These are phyloP conservation scores for Odonthalia washingtoniensis DNA, from an alignment of 31 red algal genomes.

Conservation along the genomic window DNA sequence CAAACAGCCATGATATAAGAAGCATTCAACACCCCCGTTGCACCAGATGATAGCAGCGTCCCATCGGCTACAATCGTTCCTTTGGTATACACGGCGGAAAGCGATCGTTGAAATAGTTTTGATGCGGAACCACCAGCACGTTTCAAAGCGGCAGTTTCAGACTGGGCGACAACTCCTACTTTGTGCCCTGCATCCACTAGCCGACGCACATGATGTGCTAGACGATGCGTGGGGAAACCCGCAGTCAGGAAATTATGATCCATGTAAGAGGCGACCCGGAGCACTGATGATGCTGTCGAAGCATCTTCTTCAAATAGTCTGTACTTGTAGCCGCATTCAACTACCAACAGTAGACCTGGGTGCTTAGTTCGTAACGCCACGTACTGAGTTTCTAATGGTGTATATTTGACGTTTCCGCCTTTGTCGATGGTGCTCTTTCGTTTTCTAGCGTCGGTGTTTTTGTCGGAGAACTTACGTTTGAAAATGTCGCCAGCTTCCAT, in stretches of 20 bases:
- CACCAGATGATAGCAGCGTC: conserved; percentile 25
- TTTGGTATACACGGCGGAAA: conserved; percentile 70
- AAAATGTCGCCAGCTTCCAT: conserved; percentile 68
- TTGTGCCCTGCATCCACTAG: conserved; percentile 78
- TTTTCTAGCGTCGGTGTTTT: conserved; percentile 27
- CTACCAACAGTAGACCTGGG: conserved; percentile 70
- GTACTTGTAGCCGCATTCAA: conserved; percentile 86
- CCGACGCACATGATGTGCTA: conserved; percentile 73
- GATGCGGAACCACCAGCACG: conserved; percentile 56
- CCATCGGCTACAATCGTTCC: conserved; percentile 69
- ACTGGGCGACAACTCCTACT: conserved; percentile 79
- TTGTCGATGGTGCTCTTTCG: neutral
- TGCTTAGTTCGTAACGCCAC: conserved; percentile 60
- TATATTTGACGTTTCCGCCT: conserved; percentile 51
- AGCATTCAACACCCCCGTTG: neutral
- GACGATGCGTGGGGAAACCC: conserved; percentile 59
- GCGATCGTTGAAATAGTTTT: conserved; percentile 54
- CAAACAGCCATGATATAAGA: conserved; percentile 57
- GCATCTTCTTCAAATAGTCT: conserved; percentile 84
- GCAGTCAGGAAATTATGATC: conserved; percentile 88
- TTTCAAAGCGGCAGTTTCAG: conserved; percentile 83
- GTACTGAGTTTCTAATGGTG: conserved; percentile 77
- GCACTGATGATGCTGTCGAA: conserved; percentile 61
- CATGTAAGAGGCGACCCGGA: conserved; percentile 66
- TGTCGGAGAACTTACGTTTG: conserved; percentile 30